Evolutionary conservation across 495 filamentous ascomycete genomes (phyloP).

Genomic region (Lasiosphaeria hispida): DNA sequence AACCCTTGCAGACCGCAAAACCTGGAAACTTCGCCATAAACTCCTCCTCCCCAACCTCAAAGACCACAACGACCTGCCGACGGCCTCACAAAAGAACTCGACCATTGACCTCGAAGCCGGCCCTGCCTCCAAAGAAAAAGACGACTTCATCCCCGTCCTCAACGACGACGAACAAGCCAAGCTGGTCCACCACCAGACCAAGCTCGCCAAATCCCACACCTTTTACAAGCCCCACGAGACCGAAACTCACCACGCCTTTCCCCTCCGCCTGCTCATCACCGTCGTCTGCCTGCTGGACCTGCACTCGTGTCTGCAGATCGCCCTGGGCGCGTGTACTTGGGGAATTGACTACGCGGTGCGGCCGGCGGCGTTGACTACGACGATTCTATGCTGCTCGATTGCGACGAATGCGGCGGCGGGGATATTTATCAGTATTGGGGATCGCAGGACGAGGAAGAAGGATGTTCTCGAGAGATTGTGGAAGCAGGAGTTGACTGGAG

Average conservation of each 20-base stretch:
- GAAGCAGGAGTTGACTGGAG: constrained; percentile 67
- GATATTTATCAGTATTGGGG: constrained; percentile 68
- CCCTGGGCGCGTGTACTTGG: constrained; percentile 73
- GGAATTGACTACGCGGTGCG: constrained; percentile 62
- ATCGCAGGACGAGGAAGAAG: constrained; percentile 72
- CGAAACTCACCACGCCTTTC: constrained; percentile 74
- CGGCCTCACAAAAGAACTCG: background rate
- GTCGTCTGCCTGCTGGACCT: constrained; percentile 73
- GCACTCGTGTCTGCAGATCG: constrained; percentile 71
- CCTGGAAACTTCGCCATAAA: constrained; percentile 66
- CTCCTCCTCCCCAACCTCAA: constrained; percentile 60
- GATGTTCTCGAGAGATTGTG: constrained; percentile 73
- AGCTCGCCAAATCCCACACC: constrained; percentile 72
- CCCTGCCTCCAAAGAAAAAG: constrained; percentile 44
- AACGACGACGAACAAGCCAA: constrained; percentile 58
- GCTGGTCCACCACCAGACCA: constrained; percentile 68
- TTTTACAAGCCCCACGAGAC: constrained; percentile 88
- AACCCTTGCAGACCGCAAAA: constrained; percentile 59
- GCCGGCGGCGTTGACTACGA: constrained; percentile 68
- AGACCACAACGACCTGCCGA: constrained; percentile 70
- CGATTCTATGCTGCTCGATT: constrained; percentile 75
- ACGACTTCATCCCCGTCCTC: constrained; percentile 52
- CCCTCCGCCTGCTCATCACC: constrained; percentile 64
- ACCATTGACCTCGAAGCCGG: constrained; percentile 19
- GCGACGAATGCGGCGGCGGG: constrained; percentile 69